A percentile compares a stretch with the other conserved stretches of the same genome.
Conservation (phyloP, 306 rosid species). For the Herpetospermum pedunculosum region DNA sequence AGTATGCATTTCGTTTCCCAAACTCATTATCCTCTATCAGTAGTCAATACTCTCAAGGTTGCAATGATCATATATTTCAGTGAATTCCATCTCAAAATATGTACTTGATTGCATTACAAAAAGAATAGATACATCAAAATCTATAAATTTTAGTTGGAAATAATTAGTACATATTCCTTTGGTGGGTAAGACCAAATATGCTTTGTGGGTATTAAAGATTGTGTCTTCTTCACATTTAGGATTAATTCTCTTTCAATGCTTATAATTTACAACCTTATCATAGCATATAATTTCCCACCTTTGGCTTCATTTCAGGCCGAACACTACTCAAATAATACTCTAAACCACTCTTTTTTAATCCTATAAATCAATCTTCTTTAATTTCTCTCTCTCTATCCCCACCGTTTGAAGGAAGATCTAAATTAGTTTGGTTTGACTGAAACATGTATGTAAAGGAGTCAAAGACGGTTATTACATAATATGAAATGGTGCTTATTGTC, state of each 20-base stretch:
- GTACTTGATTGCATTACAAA: background rate
- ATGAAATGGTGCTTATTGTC: too few species aligned
- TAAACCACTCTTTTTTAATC: background rate
- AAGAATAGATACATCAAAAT: too few species aligned
- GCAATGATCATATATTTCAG: background rate
- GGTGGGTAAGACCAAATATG: too few species aligned
- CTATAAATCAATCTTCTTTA: background rate
- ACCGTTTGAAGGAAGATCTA: too few species aligned
- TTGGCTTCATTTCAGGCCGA: constrained; percentile 6
- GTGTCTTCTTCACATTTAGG: too few species aligned
- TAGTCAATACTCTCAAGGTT: background rate
- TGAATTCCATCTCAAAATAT: background rate
- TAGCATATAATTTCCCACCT: background rate
- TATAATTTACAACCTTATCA: background rate
- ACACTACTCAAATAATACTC: background rate
- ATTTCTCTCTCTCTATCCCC: background rate
- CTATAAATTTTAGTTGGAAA: too few species aligned
- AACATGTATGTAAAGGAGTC: background rate
- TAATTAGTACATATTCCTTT: too few species aligned
- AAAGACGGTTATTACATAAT: too few species aligned
- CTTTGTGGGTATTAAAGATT: too few species aligned
- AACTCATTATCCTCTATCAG: too few species aligned
- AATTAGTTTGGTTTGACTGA: background rate
- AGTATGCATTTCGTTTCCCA: too few species aligned
- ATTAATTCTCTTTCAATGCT: too few species aligned